These are phyloP conservation scores for Amanita muscaria DNA, from an alignment of 768 basidiomycete genomes.

Conservation along the genomic window DNA sequence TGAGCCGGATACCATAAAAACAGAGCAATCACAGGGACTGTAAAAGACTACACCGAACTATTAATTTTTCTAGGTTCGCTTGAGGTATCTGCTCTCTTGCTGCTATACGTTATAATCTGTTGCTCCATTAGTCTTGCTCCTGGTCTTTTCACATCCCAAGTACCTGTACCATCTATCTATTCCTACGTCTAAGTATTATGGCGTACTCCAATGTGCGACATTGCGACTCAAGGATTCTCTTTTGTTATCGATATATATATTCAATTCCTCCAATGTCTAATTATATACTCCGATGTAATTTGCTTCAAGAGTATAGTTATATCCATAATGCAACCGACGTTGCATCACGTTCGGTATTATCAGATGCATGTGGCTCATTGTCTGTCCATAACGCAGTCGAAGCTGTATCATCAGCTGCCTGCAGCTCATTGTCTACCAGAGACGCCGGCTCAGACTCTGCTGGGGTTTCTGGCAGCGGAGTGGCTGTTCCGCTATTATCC, in stretches of 20 bases:
- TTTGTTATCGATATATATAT: conserved; percentile 28
- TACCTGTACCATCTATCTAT: conserved; percentile 20
- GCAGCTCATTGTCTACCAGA: conserved; percentile 21
- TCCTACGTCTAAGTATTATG: conserved; percentile 16
- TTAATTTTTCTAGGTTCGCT: conserved; percentile 13
- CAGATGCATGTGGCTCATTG: too few relatives aligned
- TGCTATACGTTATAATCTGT: conserved; percentile 1
- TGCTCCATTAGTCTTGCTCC: conserved; percentile 7
- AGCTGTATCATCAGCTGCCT: too few relatives aligned
- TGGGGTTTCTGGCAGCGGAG: conserved; percentile 34
- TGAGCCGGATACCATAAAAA: conserved; percentile 57
- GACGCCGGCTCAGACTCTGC: conserved; percentile 39
- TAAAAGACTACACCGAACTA: conserved; percentile 17
- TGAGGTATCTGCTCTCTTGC: conserved; percentile 9
- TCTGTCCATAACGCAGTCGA: too few relatives aligned
- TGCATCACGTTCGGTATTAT: too few relatives aligned
- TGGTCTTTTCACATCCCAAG: conserved; percentile 5
- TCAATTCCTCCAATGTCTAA: conserved; percentile 14
- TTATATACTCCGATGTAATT: conserved; percentile 4
- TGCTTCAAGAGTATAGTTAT: background rate
- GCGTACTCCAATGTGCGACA: conserved; percentile 29
- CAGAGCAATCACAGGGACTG: conserved; percentile 40
- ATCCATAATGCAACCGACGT: too few relatives aligned
- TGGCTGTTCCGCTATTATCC: conserved; percentile 23
- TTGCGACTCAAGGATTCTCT: conserved; percentile 27